Conservation (phyloP, 23 red algal species). For the Gracilaria gracilis region DNA sequence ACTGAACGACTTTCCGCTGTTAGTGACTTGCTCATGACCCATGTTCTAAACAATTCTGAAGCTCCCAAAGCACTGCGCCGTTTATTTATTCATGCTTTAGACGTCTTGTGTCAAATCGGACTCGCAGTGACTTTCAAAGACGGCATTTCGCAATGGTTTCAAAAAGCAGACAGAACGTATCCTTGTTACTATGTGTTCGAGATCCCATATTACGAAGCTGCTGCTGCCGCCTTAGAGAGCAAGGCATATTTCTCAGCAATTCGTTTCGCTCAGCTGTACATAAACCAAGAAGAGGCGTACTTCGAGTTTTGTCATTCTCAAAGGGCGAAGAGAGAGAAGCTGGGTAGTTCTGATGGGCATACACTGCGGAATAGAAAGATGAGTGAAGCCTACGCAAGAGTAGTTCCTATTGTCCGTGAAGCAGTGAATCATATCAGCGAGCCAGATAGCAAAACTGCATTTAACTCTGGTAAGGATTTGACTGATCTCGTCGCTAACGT, state of each 20-base stretch:
- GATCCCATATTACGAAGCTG: slow-evolving; percentile 50
- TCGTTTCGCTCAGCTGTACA: slow-evolving; percentile 56
- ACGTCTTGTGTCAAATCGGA: slow-evolving; percentile 72
- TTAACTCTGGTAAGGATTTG: slow-evolving; percentile 20
- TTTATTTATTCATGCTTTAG: slow-evolving; percentile 47
- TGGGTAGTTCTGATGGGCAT: background rate
- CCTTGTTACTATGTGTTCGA: slow-evolving; percentile 47
- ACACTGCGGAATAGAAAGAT: background rate
- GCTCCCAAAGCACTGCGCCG: slow-evolving; percentile 34
- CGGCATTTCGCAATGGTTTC: slow-evolving; percentile 15
- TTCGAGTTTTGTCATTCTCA: slow-evolving; percentile 26
- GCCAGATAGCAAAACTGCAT: slow-evolving; percentile 39
- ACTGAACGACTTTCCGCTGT: slow-evolving; percentile 21
- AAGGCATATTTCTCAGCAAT: slow-evolving; percentile 59
- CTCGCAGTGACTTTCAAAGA: slow-evolving; percentile 33
- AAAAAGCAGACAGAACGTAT: background rate
- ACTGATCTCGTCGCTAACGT: background rate
- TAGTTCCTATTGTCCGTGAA: slow-evolving; percentile 12
- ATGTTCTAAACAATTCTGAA: slow-evolving; percentile 34
- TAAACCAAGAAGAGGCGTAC: slow-evolving; percentile 25
- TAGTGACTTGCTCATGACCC: slow-evolving; percentile 18
- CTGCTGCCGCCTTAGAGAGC: slow-evolving; percentile 19
- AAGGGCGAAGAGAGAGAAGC: background rate
- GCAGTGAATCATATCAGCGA: slow-evolving; percentile 63
- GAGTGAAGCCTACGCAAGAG: background rate